phyloP scores from a whole-genome alignment of 345 rosid species.

The Ceriops decandra region DNA sequence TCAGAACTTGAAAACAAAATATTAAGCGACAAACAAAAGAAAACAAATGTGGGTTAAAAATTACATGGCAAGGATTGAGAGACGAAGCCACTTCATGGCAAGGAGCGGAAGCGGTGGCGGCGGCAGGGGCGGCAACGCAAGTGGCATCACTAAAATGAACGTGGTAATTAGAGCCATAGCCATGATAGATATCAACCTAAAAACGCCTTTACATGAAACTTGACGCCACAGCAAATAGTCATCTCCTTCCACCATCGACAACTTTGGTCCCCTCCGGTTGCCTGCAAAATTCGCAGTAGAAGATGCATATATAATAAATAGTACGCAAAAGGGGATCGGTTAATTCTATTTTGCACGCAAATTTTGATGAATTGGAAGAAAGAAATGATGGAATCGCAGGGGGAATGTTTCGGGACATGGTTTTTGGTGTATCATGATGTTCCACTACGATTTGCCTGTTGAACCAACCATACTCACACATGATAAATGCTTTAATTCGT shows the following conservation, averaged over 20 bases:
- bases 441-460: not conserved
- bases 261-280: no score
- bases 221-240: not conserved
- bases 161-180: constrained; percentile 15
- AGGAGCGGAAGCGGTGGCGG: constrained; percentile 24
- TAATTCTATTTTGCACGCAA: no score
- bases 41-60: no score
- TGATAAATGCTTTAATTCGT: not conserved
- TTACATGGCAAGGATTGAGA: no score
- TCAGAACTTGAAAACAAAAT: no score
- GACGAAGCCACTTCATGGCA: not conserved
- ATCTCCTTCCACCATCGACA: not conserved
- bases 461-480: not conserved
- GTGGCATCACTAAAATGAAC: constrained; percentile 11
- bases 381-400: no score
- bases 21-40: no score
- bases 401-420: constrained; percentile 2
- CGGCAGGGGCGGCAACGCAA: constrained; percentile 19
- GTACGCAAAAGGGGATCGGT: no score
- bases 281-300: no score
- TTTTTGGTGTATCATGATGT: not conserved
- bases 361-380: no score
- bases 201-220: not conserved
- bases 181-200: not conserved
- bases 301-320: no score